Conservation (phyloP, 805 yeast genomes). For the Martiniozyma abietophila region DNA sequence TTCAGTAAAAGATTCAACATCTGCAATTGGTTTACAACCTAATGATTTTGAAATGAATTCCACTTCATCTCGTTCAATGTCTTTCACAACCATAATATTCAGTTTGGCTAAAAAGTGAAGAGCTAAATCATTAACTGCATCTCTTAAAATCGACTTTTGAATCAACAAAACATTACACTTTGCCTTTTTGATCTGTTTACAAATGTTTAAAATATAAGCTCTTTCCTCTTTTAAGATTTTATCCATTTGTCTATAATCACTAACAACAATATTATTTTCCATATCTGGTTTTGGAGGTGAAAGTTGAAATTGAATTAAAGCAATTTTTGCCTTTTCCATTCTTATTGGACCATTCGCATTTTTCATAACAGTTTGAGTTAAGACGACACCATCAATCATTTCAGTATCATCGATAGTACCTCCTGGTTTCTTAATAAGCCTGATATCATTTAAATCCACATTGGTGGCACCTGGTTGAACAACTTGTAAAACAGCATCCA, state of each 20-base stretch:
- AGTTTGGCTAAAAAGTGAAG: constrained; percentile 89
- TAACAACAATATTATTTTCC: constrained; percentile 95
- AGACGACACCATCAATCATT: constrained; percentile 84
- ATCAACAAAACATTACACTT: constrained; percentile 88
- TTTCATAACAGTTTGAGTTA: constrained; percentile 84
- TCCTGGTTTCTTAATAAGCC: constrained; percentile 88
- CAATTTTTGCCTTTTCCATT: constrained; percentile 88
- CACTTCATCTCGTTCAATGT: constrained; percentile 91
- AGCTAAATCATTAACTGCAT: constrained; percentile 90
- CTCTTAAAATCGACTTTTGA: constrained; percentile 89
- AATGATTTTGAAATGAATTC: constrained; percentile 79
- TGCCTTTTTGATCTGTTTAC: constrained; percentile 93
- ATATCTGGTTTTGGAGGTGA: constrained; percentile 97
- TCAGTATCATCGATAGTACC: constrained; percentile 97
- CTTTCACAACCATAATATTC: constrained; percentile 89
- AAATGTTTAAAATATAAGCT: constrained; percentile 85
- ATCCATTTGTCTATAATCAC: constrained; percentile 98
- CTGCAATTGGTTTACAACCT: constrained; percentile 96
- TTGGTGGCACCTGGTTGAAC: constrained; percentile 35
- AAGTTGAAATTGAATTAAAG: constrained; percentile 83
- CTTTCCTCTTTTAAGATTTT: constrained; percentile 96
- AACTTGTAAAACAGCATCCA: constrained; percentile 82
- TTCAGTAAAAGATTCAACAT: constrained; percentile 85
- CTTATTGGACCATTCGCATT: constrained; percentile 93
- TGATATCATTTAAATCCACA: constrained; percentile 82